Evolutionary conservation across 2,329 filamentous ascomycete species (phyloP), one percentile per base, ranked within the genome.

Genomic region (Dothiorella sarmentorum): DNA sequence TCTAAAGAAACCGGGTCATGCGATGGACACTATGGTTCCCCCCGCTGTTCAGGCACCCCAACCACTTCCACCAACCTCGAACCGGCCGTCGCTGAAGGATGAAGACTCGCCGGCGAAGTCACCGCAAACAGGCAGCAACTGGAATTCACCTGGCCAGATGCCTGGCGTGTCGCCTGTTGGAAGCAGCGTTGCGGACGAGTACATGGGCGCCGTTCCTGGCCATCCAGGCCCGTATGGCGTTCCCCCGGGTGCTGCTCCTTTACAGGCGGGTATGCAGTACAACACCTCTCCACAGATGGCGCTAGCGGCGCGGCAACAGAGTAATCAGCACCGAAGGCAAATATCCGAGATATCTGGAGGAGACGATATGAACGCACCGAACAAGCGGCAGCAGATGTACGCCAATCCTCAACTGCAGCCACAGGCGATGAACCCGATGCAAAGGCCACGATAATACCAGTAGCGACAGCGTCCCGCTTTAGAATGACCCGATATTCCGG

Each of bases 61-160:
- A 33, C 75, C 78, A 2, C 27, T 59, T 7, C 47, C 47, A n/a
- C 57, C 53, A 17, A 53, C 38, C 13, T 82, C 80, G 5, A 75
- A 76, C 7, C 76, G 80, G 18, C 82, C 83, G 43, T 81, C 82
- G 3, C 69, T 85, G 60, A 86, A 86, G 64, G 83, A 84, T 62
- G 84, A 86, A 62, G 83, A 82, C 62, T 86, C 84, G 2, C 83
- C 84, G 2, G 80, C 78, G 4, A 84, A 84, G 59, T 86, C 84
- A 15, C 84, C 84, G 11, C 81, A 81, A 2, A 80, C 81, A 2
- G 78, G 77, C 60, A 85, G 77, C 65, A 85, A 82, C 63, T 87
- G 85, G 84, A 83, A 86, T 66, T 86, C 84, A 10, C 84, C 85
- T 0, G 78, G 78, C 47, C 80, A 83, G 60, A 77, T 85, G 43